Evolutionary conservation across 129 eudicot genomes (phyloP).

Genomic region (Pseudognaphalium luteoalbum): DNA sequence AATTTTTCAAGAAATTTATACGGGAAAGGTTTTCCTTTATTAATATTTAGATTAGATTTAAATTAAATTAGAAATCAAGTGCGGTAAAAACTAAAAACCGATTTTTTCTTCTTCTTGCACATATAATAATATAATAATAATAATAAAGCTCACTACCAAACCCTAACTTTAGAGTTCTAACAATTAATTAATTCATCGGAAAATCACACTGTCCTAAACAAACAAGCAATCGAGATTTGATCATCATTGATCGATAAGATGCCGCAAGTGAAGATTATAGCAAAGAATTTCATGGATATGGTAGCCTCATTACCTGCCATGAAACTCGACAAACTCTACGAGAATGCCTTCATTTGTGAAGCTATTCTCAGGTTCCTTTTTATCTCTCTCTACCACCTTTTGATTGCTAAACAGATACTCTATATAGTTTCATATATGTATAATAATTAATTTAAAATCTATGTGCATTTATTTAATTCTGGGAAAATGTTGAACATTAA

Average conservation of each 20-base stretch:
- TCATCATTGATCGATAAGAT: slow-evolving; percentile 29
- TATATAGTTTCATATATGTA: neutral
- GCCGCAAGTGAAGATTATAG: slow-evolving; percentile 90
- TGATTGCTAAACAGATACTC: neutral
- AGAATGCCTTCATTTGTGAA: slow-evolving; percentile 85
- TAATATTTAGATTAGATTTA: too few relatives aligned
- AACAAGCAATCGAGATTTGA: neutral
- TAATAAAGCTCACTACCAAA: neutral
- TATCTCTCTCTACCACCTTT: neutral
- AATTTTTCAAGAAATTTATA: too few relatives aligned
- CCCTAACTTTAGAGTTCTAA: neutral
- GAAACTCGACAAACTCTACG: slow-evolving; percentile 81
- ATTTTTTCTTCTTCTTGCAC: neutral
- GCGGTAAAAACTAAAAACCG: too few relatives aligned
- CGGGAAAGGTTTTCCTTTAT: too few relatives aligned
- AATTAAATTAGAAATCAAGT: too few relatives aligned
- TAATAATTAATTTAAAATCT: neutral
- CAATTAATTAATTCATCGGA: neutral
- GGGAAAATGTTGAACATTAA: neutral
- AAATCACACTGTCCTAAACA: neutral
- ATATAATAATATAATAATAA: too few relatives aligned
- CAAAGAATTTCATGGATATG: slow-evolving; percentile 96
- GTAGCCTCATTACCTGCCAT: slow-evolving; percentile 91
- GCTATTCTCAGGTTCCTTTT: slow-evolving; percentile 77
- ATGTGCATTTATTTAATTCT: neutral